Base-by-base conservation (phyloP, 805 yeast genomes). In the Torulaspora delbrueckii region DNA sequence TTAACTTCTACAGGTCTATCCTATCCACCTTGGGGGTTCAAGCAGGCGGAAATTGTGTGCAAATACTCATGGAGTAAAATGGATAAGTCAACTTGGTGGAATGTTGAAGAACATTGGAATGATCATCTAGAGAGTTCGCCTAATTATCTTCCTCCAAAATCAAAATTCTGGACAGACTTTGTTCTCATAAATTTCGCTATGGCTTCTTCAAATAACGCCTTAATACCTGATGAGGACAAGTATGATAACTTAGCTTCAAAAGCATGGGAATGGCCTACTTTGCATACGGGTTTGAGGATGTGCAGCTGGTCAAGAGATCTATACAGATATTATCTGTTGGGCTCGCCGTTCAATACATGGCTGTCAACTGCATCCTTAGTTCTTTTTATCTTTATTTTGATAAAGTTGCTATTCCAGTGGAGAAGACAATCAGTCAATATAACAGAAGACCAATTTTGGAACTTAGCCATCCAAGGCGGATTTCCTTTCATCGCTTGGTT, bases 1-100 rank as follows among this genome's bases (percentile, higher is more conserved):
- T 71, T 93, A 60, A 86, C 90, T 54, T 86, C 91, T 10, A 76
- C 93, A 8, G 97, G 96, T 37, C 69, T 72, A 54, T 64, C 78
- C 19, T 81, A 90, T 61, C 99, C 99, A 14, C 81, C 80, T 13
- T 93, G 99, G 99, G 99, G 99, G 16, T 93, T 91, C 77, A 79
- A 88, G 63, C 99, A 93, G 73, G 96, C 96, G 52, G 99, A 93
- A 71, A 91, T 93, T 53, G 83, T 82, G 1, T 93, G 99, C 70
- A 79, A 76, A 54, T 66, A 72, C 50, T 81, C 88, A 30, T 84
- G 81, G 59, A 66, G 77, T 65, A 70, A 61, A 37, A 81, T 85
- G 66, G 95, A 86, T 62, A 86, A 85, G 71, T 73, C 91, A 58
- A 84, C 90, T 14, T 86, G 93, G 91, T 86, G 93, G 93, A 85